These are phyloP conservation scores for Blastomyces emzantsi DNA, from an alignment of 2,329 filamentous ascomycete genomes.

Conservation along the genomic window DNA sequence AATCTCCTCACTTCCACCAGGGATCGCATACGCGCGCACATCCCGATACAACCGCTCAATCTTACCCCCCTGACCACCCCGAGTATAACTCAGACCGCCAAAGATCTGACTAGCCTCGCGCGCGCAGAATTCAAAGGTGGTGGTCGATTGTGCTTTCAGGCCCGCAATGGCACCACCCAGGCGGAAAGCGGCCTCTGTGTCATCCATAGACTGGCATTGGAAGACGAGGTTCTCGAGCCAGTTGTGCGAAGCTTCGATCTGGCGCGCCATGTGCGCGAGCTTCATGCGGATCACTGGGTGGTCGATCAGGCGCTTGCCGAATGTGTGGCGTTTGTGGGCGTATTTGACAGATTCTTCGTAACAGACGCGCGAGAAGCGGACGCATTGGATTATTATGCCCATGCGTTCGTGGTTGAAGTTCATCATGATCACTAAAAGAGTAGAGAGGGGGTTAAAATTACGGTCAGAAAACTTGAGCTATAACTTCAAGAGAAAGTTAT, in stretches of 20 bases:
- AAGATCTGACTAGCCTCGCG: slow-evolving; percentile 97
- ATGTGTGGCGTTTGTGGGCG: slow-evolving; percentile 92
- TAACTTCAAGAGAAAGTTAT: not conserved
- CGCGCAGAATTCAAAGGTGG: slow-evolving; percentile 96
- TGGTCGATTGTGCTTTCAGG: slow-evolving; percentile 87
- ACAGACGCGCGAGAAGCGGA: slow-evolving; percentile 93
- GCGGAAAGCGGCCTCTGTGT: slow-evolving; percentile 91
- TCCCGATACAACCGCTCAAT: slow-evolving; percentile 91
- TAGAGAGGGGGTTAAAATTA: not conserved
- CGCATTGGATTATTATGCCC: slow-evolving; percentile 94
- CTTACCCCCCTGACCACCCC: slow-evolving; percentile 91
- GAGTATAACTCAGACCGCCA: slow-evolving; percentile 81
- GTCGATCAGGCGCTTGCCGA: slow-evolving; percentile 92
- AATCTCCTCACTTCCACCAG: slow-evolving; percentile 93
- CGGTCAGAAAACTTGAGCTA: slow-evolving; percentile 6
- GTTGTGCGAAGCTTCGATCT: slow-evolving; percentile 93
- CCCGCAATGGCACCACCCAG: slow-evolving; percentile 89
- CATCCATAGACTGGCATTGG: slow-evolving; percentile 87
- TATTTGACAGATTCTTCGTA: slow-evolving; percentile 96
- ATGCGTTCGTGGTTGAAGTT: slow-evolving; percentile 99
- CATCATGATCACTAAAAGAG: slow-evolving; percentile 75
- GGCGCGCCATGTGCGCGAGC: slow-evolving; percentile 94
- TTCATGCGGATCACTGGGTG: slow-evolving; percentile 97
- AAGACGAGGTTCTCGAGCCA: slow-evolving; percentile 95
- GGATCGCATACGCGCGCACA: slow-evolving; percentile 91